Evolutionary conservation across 2,329 filamentous ascomycete genomes (phyloP).

Genomic region (Neonectria hederae): DNA sequence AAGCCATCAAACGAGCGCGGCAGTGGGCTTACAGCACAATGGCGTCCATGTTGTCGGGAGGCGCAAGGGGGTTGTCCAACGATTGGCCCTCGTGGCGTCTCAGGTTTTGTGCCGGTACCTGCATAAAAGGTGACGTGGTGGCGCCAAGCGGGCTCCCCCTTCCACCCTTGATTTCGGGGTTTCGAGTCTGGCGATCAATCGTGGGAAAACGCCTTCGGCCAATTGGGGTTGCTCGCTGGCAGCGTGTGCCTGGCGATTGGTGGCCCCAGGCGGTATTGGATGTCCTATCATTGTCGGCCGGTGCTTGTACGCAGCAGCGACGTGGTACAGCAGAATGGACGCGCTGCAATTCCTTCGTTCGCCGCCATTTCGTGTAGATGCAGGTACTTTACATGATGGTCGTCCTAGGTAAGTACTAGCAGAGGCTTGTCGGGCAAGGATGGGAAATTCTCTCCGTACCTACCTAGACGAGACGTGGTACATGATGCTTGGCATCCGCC

Average conservation of each 20-base stretch:
- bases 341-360: neutral
- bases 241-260: neutral
- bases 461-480: neutral
- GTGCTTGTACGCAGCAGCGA: too few relatives aligned
- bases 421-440: neutral
- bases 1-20: constrained; percentile 29
- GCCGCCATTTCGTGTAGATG: neutral
- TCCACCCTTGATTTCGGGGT: neutral
- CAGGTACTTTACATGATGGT: too few relatives aligned
- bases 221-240: neutral
- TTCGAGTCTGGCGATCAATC: neutral
- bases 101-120: constrained; percentile 44
- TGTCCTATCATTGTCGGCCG: neutral
- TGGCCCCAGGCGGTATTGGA: neutral
- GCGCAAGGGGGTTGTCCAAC: constrained; percentile 20
- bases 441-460: neutral
- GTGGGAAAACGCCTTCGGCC: neutral
- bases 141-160: constrained; percentile 19
- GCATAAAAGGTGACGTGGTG: constrained; percentile 40
- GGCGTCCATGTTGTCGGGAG: constrained; percentile 26
- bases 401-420: too few relatives aligned
- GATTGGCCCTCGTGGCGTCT: constrained; percentile 49
- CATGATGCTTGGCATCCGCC: neutral
- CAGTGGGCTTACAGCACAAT: constrained; percentile 26
- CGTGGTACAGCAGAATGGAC: neutral